phyloP scores from a whole-genome alignment of 2,329 filamentous ascomycete species.

The Chrysoporthe austroafricana region DNA sequence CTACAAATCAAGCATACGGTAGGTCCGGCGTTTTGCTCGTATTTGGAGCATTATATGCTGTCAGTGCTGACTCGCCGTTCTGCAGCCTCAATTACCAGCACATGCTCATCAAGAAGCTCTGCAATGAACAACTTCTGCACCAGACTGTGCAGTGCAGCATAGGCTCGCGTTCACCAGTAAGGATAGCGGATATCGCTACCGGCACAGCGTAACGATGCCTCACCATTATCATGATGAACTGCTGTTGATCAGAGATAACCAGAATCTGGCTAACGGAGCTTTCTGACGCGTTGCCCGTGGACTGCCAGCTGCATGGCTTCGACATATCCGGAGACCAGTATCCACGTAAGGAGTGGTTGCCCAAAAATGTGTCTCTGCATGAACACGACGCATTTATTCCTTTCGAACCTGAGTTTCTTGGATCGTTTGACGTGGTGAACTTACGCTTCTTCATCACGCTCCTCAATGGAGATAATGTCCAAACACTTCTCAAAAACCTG shows the following conservation, averaged over 20 bases:
- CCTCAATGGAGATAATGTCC: slow-evolving; percentile 10
- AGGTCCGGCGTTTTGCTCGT: background rate
- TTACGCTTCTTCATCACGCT: slow-evolving; percentile 10
- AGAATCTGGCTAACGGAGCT: slow-evolving; percentile 8
- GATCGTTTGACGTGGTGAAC: slow-evolving; percentile 8
- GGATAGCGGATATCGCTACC: slow-evolving; percentile 6
- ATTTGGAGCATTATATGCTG: slow-evolving; percentile 1
- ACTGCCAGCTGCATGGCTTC: slow-evolving; percentile 10
- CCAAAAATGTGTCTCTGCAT: slow-evolving; percentile 10
- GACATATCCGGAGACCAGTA: slow-evolving; percentile 10
- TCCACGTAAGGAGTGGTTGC: slow-evolving; percentile 7
- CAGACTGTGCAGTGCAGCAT: slow-evolving; percentile 1
- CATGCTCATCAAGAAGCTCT: slow-evolving; percentile 13
- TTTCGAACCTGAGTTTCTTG: slow-evolving; percentile 8
- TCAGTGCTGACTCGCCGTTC: background rate
- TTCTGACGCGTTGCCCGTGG: slow-evolving; percentile 7
- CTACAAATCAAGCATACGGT: slow-evolving; percentile 11
- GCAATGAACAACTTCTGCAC: slow-evolving; percentile 7
- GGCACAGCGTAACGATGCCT: slow-evolving; percentile 5
- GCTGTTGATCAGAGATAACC: background rate
- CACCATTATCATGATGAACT: background rate
- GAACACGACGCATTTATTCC: slow-evolving; percentile 6
- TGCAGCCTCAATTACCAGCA: slow-evolving; percentile 8
- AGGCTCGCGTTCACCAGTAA: slow-evolving; percentile 4
- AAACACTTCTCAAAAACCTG: slow-evolving; percentile 5